Evolutionary conservation across 148 eudicot genomes (phyloP).

Genomic region (Simmondsia chinensis): DNA sequence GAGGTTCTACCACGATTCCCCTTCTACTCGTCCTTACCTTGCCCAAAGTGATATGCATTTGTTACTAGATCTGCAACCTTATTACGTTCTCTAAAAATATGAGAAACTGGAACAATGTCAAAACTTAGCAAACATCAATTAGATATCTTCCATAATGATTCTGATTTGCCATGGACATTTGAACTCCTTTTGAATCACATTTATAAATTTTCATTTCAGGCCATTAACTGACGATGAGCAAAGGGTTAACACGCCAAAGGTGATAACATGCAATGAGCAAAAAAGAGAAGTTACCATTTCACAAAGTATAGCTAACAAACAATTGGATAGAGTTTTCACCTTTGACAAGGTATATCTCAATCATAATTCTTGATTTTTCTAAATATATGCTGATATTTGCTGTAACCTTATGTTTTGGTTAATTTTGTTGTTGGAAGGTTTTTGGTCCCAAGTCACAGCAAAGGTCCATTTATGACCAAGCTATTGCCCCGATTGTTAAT

Average conservation of each 20-base stretch:
- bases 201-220: constrained; percentile 32
- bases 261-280: constrained; percentile 51
- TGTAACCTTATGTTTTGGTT: too few relatives aligned
- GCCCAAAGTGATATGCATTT: too few relatives aligned
- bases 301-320: constrained; percentile 47
- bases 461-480: constrained; percentile 73
- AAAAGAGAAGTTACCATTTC: constrained; percentile 56
- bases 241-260: constrained; percentile 43
- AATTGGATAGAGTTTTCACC: constrained; percentile 66
- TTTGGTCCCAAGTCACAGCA: constrained; percentile 86
- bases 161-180: neutral
- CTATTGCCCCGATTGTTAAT: constrained; percentile 67
- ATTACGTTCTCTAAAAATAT: too few relatives aligned
- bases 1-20: too few relatives aligned
- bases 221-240: constrained; percentile 79
- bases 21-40: too few relatives aligned
- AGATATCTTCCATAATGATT: neutral
- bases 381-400: too few relatives aligned
- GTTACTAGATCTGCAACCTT: too few relatives aligned
- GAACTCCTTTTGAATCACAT: too few relatives aligned
- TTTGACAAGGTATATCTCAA: constrained; percentile 94
- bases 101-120: too few relatives aligned
- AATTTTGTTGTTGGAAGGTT: constrained; percentile 55
- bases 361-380: too few relatives aligned
- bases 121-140: too few relatives aligned